These are phyloP conservation scores for Ophiocordyceps unilateralis DNA, from an alignment of 2,329 filamentous ascomycete genomes.

Conservation along the genomic window DNA sequence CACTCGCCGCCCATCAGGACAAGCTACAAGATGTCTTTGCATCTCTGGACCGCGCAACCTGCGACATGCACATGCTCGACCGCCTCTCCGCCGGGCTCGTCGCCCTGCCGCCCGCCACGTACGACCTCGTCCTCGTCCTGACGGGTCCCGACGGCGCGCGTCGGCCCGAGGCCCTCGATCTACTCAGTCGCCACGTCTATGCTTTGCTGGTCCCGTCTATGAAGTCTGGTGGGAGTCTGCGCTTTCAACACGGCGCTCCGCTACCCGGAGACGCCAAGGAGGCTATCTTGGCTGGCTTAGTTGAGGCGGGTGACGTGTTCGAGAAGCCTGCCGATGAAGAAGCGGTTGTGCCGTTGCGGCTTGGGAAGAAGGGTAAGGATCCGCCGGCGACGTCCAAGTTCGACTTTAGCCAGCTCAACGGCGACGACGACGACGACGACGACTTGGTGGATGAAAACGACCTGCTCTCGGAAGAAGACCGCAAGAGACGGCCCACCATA, in stretches of 20 bases:
- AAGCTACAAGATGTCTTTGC: conserved; percentile 55
- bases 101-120: conserved; percentile 55
- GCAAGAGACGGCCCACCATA: conserved; percentile 58
- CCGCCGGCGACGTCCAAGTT: conserved; percentile 23
- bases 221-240: conserved; percentile 49
- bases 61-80: conserved; percentile 96
- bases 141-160: conserved; percentile 55
- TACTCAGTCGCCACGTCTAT: conserved; percentile 53
- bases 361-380: conserved; percentile 20
- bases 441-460: conserved; percentile 86
- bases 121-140: conserved; percentile 72
- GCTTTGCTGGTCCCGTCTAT: conserved; percentile 52
- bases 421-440: conserved; percentile 49
- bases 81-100: conserved; percentile 71
- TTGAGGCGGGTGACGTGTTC: conserved; percentile 47
- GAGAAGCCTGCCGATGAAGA: conserved; percentile 51
- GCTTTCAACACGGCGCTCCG: conserved; percentile 49
- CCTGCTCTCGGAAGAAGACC: conserved; percentile 70
- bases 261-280: conserved; percentile 42
- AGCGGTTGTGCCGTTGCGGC: conserved; percentile 35
- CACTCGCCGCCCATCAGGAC: conserved; percentile 70
- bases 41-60: conserved; percentile 54
- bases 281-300: conserved; percentile 67
- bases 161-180: conserved; percentile 40
- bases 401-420: conserved; percentile 37